Evolutionary conservation across 2,329 filamentous ascomycete genomes (phyloP).

Genomic region (Penicillium nordicum): DNA sequence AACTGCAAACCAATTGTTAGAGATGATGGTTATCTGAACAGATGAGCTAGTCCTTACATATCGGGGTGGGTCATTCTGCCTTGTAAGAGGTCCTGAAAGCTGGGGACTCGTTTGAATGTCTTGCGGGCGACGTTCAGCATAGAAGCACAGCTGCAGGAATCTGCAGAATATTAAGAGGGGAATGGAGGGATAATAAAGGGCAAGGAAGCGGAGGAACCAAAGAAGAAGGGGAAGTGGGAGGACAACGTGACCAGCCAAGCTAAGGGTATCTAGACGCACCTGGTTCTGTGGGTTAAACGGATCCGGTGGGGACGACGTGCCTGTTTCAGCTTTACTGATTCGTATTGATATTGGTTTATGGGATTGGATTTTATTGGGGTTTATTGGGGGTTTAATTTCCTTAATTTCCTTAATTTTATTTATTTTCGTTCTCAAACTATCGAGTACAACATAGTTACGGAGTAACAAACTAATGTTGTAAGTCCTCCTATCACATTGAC

Average conservation of each 20-base stretch:
- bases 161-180: slow-evolving; percentile 24
- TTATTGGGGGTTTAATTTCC: background rate
- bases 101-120: slow-evolving; percentile 44
- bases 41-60: slow-evolving; percentile 34
- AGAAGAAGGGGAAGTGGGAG: slow-evolving; percentile 24
- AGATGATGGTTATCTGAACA: background rate
- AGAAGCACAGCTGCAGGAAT: slow-evolving; percentile 34
- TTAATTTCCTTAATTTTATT: background rate
- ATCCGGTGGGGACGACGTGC: slow-evolving; percentile 28
- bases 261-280: slow-evolving; percentile 20
- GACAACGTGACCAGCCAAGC: slow-evolving; percentile 20
- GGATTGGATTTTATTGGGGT: background rate
- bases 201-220: slow-evolving; percentile 10
- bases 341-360: slow-evolving; percentile 3
- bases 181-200: slow-evolving; percentile 19
- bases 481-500: background rate
- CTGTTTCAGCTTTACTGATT: slow-evolving; percentile 38
- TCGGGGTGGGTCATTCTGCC: slow-evolving; percentile 47
- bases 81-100: slow-evolving; percentile 47
- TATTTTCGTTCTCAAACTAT: too few relatives aligned
- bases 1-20: slow-evolving; percentile 50
- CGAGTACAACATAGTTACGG: too few relatives aligned
- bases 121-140: slow-evolving; percentile 45
- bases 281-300: slow-evolving; percentile 17
- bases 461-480: too few relatives aligned